These are phyloP conservation scores for Macaranga tanarius DNA, from an alignment of 441 rosid species.

Conservation along the genomic window DNA sequence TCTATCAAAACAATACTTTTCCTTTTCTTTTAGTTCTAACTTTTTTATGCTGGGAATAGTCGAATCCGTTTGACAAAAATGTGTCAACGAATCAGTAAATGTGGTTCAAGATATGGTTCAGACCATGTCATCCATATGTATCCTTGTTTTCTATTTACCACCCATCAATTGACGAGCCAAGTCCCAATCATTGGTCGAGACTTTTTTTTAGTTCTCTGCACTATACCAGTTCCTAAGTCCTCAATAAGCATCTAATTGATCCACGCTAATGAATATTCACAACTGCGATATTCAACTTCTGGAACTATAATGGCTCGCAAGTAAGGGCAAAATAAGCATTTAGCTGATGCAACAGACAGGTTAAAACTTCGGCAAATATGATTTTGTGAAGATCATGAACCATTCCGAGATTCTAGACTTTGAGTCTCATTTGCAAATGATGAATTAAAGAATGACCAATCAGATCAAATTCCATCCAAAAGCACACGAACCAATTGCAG, in stretches of 20 bases:
- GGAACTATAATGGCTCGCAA: no score
- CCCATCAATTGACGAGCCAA: neutral
- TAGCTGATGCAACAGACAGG: neutral
- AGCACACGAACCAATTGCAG: neutral
- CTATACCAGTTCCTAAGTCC: neutral
- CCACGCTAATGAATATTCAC: neutral
- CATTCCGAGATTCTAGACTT: neutral
- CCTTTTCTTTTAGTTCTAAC: neutral
- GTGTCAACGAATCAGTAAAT: neutral
- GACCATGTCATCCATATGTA: neutral
- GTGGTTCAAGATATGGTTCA: neutral
- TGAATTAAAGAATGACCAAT: neutral
- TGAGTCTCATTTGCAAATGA: neutral
- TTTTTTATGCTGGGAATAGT: neutral
- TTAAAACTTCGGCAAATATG: no score
- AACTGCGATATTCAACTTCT: neutral
- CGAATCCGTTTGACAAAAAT: neutral
- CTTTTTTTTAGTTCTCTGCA: neutral
- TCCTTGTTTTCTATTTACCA: neutral
- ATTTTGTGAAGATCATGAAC: neutral
- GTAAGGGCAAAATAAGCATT: neutral
- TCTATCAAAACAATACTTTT: neutral
- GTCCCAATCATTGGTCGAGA: neutral
- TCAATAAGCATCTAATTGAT: neutral
- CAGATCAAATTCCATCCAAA: slow-evolving; percentile 1